Evolutionary conservation across 2,329 filamentous ascomycete genomes (phyloP).

Genomic region (Penicillium nordicum): DNA sequence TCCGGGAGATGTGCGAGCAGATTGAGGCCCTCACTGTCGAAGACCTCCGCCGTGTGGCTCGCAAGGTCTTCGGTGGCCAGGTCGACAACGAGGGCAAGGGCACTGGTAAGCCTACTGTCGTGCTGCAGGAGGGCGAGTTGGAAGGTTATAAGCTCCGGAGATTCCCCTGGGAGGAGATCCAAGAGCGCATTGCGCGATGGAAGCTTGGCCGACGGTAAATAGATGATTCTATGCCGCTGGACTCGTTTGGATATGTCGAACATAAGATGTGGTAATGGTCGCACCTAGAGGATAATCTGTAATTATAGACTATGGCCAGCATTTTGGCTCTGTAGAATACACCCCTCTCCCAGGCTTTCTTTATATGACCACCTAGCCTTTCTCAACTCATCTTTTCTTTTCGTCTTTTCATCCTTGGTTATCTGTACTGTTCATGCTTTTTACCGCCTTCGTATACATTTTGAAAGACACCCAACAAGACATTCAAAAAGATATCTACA

Average conservation of each 20-base stretch:
- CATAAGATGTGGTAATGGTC: background rate
- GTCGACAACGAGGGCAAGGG: constrained; percentile 73
- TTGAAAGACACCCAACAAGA: too few species aligned
- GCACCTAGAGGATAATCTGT: constrained; percentile 9
- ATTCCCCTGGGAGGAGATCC: constrained; percentile 83
- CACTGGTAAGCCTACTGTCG: constrained; percentile 86
- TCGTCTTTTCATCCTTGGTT: too few species aligned
- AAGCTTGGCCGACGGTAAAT: constrained; percentile 65
- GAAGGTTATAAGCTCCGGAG: constrained; percentile 64
- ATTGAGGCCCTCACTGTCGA: constrained; percentile 78
- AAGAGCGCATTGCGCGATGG: constrained; percentile 80
- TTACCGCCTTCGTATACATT: too few species aligned
- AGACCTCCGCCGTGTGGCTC: constrained; percentile 79
- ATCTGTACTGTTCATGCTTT: too few species aligned
- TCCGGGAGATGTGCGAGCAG: constrained; percentile 84
- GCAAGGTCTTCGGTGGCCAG: constrained; percentile 70
- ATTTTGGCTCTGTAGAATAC: constrained; percentile 12
- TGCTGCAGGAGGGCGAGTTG: constrained; percentile 84
- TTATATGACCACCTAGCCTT: background rate
- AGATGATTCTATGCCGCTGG: background rate
- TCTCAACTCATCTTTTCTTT: background rate
- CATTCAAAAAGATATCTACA: too few species aligned
- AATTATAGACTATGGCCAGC: constrained; percentile 13
- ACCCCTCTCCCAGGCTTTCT: constrained; percentile 1
- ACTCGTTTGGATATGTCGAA: background rate